Conservation (phyloP, 2,329 filamentous ascomycete genomes). For the Colletotrichum sp. region DNA sequence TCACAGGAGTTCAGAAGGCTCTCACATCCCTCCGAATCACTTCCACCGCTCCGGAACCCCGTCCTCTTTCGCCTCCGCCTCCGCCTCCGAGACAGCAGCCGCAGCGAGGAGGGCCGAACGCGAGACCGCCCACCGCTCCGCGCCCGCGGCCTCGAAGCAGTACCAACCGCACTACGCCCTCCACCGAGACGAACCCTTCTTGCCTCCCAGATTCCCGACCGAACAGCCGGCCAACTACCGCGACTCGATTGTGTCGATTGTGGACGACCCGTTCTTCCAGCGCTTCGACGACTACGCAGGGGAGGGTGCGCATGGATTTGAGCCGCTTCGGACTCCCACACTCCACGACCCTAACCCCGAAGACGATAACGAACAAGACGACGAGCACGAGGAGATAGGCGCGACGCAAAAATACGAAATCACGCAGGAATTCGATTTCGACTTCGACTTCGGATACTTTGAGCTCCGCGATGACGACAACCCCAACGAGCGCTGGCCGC, state of each 20-base stretch:
- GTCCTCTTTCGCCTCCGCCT: neutral
- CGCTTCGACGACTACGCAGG: conserved; percentile 44
- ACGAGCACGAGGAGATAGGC: neutral
- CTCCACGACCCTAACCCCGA: conserved; percentile 23
- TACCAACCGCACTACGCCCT: conserved; percentile 20
- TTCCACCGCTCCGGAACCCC: neutral
- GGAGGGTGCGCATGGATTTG: conserved; percentile 30
- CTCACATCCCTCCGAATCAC: conserved; percentile 15
- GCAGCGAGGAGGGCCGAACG: conserved; percentile 16
- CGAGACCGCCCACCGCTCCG: conserved; percentile 22
- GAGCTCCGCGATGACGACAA: conserved; percentile 41
- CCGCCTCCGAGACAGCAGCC: conserved; percentile 1
- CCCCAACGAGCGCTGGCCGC: conserved; percentile 44
- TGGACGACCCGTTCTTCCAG: conserved; percentile 62
- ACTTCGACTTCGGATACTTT: conserved; percentile 10
- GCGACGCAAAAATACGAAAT: neutral
- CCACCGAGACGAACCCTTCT: conserved; percentile 23
- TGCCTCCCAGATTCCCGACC: conserved; percentile 25
- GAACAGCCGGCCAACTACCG: conserved; percentile 35
- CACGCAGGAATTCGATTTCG: neutral
- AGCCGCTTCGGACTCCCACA: conserved; percentile 24
- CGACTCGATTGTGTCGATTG: conserved; percentile 57
- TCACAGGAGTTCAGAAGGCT: conserved; percentile 25
- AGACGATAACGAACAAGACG: conserved; percentile 23
- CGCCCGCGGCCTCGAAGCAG: conserved; percentile 19